Evolutionary conservation across 106 monocot genomes (phyloP), one percentile per base, ranked within the genome.

Genomic region (Narthecium ossifragum): DNA sequence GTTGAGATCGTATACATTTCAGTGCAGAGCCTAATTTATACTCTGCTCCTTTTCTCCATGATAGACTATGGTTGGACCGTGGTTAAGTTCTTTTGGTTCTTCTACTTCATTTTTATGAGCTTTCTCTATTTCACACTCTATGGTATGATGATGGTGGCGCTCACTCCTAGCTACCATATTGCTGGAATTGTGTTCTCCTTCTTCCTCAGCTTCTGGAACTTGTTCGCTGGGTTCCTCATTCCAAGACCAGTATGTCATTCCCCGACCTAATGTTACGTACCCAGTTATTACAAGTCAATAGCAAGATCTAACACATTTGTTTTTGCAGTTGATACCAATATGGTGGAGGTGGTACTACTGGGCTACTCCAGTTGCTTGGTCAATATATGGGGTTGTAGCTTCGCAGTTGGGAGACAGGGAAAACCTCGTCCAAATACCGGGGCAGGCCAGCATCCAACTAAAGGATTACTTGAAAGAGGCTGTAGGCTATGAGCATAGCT

Each of bases 311-410:
- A 12, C 2, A 4, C 12, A 40, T 23, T 54, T 53, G 2, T 38
- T 69, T 25, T 2, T 68, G 40, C 59, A 89, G 93, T 22, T 57
- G 40, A 82, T 94, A 25, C 88, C 93, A 4, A 60, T 72, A 52
- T 88, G 93, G 88, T 88, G 88, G 88, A 85, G 88, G 63, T 93
- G 93, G 93, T 88, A 77, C 68, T 93, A 74, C 68, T 93, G 93
- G 93, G 71, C 60, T 15, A 71, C 75, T 41, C 93, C 93, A n/a
- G 51, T 88, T 14, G 68, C 88, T 0, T 88, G 81, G 88, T 74
- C 88, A 21, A 76, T 79, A 3, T 88, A 92, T 58, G 92, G 92
- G 10, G 12, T 78, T 9, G 31, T 85, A 8, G 55, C 31, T 18
- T 93, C 93, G 6, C 93, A 93, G 54, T 14, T 93, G 22, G 93